Percentiles rank a stretch among this genome's conserved stretches.
Evolutionary conservation across 2,329 filamentous ascomycete genomes (phyloP).

Genomic region (Penicillium sclerotiorum): DNA sequence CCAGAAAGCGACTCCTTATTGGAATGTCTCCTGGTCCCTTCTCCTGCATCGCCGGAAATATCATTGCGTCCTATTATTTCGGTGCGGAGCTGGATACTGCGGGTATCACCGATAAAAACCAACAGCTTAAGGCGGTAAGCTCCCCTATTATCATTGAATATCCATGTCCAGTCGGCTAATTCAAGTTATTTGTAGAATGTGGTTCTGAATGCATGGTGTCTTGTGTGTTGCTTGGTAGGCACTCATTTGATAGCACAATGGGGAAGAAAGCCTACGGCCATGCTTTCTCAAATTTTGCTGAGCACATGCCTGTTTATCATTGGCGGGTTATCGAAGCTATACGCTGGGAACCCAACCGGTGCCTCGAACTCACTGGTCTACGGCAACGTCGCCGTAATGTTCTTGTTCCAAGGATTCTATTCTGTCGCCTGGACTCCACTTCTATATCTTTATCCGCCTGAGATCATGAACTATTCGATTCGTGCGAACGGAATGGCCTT

Average conservation of each 20-base stretch:
- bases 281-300: slow-evolving; percentile 43
- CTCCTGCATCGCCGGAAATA: slow-evolving; percentile 43
- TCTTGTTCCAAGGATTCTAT: slow-evolving; percentile 57
- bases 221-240: slow-evolving; percentile 46
- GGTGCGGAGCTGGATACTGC: slow-evolving; percentile 49
- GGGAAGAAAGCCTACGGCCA: slow-evolving; percentile 50
- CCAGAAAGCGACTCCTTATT: slow-evolving; percentile 44
- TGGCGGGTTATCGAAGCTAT: slow-evolving; percentile 52
- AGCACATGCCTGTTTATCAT: slow-evolving; percentile 55
- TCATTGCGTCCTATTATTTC: slow-evolving; percentile 48
- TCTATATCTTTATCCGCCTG: slow-evolving; percentile 52
- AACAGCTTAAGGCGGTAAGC: slow-evolving; percentile 46
- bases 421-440: slow-evolving; percentile 56
- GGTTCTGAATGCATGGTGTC: slow-evolving; percentile 55
- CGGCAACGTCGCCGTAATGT: slow-evolving; percentile 52
- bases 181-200: slow-evolving; percentile 40
- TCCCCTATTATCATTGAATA: no score
- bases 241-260: slow-evolving; percentile 47
- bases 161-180: no score
- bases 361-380: slow-evolving; percentile 38
- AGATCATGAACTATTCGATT: slow-evolving; percentile 54
- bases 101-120: slow-evolving; percentile 47
- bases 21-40: slow-evolving; percentile 40
- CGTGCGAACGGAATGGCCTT: slow-evolving; percentile 52
- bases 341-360: slow-evolving; percentile 23